Evolutionary conservation across 2,329 filamentous ascomycete genomes (phyloP), one percentile per base, ranked within the genome.

Genomic region (Alternaria brassicicola): DNA sequence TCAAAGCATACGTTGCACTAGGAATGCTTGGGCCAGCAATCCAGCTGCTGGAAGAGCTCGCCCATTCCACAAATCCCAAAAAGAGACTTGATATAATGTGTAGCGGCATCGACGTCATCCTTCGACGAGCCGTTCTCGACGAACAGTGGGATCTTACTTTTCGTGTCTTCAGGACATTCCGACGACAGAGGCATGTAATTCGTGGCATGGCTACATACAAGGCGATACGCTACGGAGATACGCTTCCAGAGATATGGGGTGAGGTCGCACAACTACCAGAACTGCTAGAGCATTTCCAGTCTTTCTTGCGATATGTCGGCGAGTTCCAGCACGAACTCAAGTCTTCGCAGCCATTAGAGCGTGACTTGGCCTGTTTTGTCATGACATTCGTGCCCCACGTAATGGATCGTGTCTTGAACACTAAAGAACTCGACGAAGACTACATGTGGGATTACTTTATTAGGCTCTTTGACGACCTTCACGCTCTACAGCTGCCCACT

Each of bases 1-100:
- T 82, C 21, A 73, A 74, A 41, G 79, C 83, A 21, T 78, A 81
- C 57, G 61, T 85, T 25, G 69, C 64, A n/a, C 70, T 81, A 15
- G 69, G 76, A 19, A 72, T 79, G 57, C 57, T 78, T 13, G 75
- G 76, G 3, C 65, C 67, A 4, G 76, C 81, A 10, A 71, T 78
- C 10, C 54, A 66, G 13, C 65, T 84, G n/a, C 80, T 81, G 55
- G 63, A 77, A 36, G 72, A 81, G 64, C 80, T 81, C 10, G 64
- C 17, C 7, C 30, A 12, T 9, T 13, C 43, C 25, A 45, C n/a
- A 6, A 10, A 56, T 10, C 13, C 42, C 28, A 51, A 52, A 21
- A 15, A 36, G 10, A 19, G 48, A 10, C 42, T 51, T 19, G 28
- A 62, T 15, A 56, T 57, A 25, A 19, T 63, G 10, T 54, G 66